Evolutionary conservation across 2,329 filamentous ascomycete species (phyloP).

Genomic region (Pleomassaria siparia): DNA sequence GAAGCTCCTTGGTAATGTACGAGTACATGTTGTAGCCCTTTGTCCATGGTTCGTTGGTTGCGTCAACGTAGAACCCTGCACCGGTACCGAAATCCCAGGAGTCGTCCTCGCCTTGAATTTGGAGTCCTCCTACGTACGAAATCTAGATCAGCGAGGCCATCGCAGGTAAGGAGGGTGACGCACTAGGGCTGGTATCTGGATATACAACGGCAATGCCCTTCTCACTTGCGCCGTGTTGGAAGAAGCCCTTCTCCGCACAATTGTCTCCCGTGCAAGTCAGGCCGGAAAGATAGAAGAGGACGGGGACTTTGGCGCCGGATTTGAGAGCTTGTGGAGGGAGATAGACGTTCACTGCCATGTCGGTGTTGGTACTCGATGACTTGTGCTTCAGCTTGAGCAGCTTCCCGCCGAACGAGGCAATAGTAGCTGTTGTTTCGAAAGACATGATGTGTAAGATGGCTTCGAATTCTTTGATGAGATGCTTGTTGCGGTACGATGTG

Average conservation of each 20-base stretch:
- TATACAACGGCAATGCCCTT: slow-evolving; percentile 90
- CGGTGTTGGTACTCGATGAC: slow-evolving; percentile 74
- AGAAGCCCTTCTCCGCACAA: slow-evolving; percentile 78
- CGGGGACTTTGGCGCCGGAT: slow-evolving; percentile 65
- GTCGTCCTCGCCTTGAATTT: slow-evolving; percentile 82
- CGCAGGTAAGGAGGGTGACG: slow-evolving; percentile 24
- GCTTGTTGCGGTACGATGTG: not conserved
- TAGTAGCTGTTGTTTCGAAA: slow-evolving; percentile 86
- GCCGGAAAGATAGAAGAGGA: slow-evolving; percentile 91
- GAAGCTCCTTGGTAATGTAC: slow-evolving; percentile 90
- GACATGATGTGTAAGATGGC: slow-evolving; percentile 50
- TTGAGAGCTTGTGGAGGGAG: slow-evolving; percentile 72
- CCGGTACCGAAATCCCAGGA: slow-evolving; percentile 88
- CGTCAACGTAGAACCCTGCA: slow-evolving; percentile 94
- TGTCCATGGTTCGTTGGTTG: slow-evolving; percentile 71
- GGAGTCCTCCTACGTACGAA: slow-evolving; percentile 62
- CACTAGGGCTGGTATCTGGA: slow-evolving; percentile 91
- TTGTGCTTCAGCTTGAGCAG: slow-evolving; percentile 91
- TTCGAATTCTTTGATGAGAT: not conserved
- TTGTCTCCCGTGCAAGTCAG: slow-evolving; percentile 92
- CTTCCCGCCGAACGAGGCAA: slow-evolving; percentile 89
- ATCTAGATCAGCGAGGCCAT: slow-evolving; percentile 15
- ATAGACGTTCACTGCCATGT: slow-evolving; percentile 93
- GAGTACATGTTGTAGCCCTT: slow-evolving; percentile 90
- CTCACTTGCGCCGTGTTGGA: slow-evolving; percentile 78